These are phyloP conservation scores for Nannochloropsis salina DNA, from an alignment of 108 stramenopile species.

Conservation along the genomic window DNA sequence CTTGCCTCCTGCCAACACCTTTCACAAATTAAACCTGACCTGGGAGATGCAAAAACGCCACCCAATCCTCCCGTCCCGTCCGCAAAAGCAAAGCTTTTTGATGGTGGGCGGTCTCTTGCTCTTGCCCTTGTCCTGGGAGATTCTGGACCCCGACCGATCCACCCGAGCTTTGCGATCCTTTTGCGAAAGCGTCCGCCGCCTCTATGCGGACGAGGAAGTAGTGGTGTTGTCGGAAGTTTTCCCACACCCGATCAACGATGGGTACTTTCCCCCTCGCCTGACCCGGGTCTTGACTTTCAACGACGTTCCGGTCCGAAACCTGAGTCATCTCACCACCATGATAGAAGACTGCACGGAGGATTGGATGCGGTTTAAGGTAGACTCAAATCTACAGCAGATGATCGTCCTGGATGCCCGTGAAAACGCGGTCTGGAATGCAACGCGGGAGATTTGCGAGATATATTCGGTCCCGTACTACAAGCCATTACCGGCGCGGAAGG, in stretches of 20 bases:
- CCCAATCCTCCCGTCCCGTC: neutral
- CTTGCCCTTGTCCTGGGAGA: conserved; percentile 20
- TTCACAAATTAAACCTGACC: neutral
- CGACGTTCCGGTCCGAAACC: neutral
- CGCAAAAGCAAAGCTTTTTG: conserved; percentile 28
- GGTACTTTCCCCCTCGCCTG: neutral
- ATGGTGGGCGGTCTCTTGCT: conserved; percentile 44
- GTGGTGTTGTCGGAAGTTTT: conserved; percentile 29
- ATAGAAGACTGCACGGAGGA: neutral
- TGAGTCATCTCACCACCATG: conserved; percentile 19
- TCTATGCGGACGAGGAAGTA: conserved; percentile 15
- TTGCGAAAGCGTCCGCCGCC: neutral
- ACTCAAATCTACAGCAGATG: conserved; percentile 17
- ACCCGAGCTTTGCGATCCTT: neutral
- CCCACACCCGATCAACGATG: conserved; percentile 19
- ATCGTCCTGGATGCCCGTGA: neutral
- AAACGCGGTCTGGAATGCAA: neutral
- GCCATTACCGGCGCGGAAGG: neutral
- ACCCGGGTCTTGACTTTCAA: conserved; percentile 15
- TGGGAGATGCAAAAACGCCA: conserved; percentile 15
- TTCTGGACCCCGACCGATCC: neutral
- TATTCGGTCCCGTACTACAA: neutral
- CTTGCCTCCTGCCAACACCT: neutral
- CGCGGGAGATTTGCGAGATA: neutral
- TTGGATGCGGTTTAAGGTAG: conserved; percentile 3